These are phyloP conservation scores for Liquidambar formosana DNA, from an alignment of 164 flowering plant species.

Conservation along the genomic window DNA sequence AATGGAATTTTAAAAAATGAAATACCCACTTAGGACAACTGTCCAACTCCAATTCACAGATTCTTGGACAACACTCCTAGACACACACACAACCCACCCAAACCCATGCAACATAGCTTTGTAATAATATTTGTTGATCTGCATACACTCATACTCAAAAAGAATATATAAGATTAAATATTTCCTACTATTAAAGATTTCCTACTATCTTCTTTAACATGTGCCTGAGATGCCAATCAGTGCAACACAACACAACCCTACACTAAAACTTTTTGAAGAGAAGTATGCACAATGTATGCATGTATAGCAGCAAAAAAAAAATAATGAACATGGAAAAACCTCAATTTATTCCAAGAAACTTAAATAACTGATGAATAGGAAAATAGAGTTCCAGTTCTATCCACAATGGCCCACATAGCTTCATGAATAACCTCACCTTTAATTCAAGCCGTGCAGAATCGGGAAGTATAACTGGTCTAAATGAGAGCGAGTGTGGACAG, in stretches of 20 bases:
- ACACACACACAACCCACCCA: no score
- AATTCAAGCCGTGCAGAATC: slow-evolving; percentile 94
- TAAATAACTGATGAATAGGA: not conserved
- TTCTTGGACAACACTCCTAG: not conserved
- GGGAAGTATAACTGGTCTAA: slow-evolving; percentile 98
- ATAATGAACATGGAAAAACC: no score
- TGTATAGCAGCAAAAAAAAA: no score
- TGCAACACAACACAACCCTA: not conserved
- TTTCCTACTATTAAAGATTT: not conserved
- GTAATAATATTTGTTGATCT: no score
- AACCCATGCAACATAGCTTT: no score
- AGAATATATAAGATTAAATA: no score
- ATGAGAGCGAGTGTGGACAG: slow-evolving; percentile 97
- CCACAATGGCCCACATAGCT: not conserved
- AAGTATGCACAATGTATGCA: no score
- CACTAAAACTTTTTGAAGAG: no score
- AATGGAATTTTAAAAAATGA: not conserved
- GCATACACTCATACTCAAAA: no score
- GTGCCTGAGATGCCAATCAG: not conserved
- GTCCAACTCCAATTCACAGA: not conserved
- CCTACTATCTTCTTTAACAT: not conserved
- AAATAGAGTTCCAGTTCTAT: not conserved
- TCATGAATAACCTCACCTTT: slow-evolving; percentile 50
- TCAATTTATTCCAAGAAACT: no score
- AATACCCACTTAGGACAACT: not conserved